These are phyloP conservation scores for Lactarius tabidus DNA, from an alignment of 768 basidiomycete genomes.

Conservation along the genomic window DNA sequence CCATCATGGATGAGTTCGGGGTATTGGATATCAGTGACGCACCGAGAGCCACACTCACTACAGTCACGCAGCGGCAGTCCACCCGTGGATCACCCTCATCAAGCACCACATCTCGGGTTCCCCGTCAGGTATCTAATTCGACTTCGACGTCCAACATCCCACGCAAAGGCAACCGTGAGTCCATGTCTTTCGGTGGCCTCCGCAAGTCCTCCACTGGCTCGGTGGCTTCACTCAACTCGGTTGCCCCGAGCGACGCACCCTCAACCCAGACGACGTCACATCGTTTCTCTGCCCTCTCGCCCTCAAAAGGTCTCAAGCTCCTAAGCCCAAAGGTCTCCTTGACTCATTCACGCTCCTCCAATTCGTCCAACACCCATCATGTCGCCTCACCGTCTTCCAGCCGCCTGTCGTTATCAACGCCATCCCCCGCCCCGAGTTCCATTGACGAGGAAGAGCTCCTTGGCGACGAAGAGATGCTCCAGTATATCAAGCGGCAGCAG, in stretches of 20 bases:
- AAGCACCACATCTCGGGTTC: constrained; percentile 52
- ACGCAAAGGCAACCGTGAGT: constrained; percentile 73
- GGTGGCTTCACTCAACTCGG: constrained; percentile 61
- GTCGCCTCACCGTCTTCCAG: constrained; percentile 62
- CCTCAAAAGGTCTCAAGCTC: constrained; percentile 79
- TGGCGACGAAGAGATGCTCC: constrained; percentile 96
- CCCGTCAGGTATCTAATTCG: constrained; percentile 58
- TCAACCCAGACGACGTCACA: constrained; percentile 40
- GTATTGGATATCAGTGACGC: constrained; percentile 63
- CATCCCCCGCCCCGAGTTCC: constrained; percentile 74
- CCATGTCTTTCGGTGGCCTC: constrained; percentile 69
- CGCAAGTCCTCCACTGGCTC: constrained; percentile 84
- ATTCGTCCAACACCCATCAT: constrained; percentile 50
- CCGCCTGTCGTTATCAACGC: constrained; percentile 73
- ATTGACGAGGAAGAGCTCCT: constrained; percentile 82
- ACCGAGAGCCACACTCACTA: constrained; percentile 43
- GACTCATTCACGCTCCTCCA: constrained; percentile 52
- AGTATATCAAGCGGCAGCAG: constrained; percentile 87
- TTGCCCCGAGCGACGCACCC: constrained; percentile 36
- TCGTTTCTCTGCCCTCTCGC: constrained; percentile 79
- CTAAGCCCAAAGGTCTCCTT: constrained; percentile 74
- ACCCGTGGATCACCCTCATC: constrained; percentile 60
- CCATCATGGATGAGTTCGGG: constrained; percentile 67
- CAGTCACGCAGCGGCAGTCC: constrained; percentile 49
- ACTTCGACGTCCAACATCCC: constrained; percentile 43